Evolutionary conservation across 371 early-diverging fungal genomes (phyloP), one percentile per base, ranked within the genome.

Genomic region (Syncephalis plumigaleata): DNA sequence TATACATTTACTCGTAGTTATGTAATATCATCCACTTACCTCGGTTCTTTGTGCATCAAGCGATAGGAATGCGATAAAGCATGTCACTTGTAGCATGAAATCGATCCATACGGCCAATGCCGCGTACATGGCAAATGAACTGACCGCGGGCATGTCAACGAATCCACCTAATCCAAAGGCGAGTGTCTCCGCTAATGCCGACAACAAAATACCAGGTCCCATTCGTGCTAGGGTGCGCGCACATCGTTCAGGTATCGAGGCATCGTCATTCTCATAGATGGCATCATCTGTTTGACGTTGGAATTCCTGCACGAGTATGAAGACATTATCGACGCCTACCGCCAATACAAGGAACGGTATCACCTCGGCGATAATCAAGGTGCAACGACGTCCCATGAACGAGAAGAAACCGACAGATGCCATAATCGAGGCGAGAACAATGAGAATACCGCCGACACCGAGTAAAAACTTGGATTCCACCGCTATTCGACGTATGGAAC

Each of bases 261-360:
- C 55, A 0, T 59, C 46, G 23, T 62, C 68, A 0, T 59, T 61
- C 16, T 54, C 42, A 0, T 31, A 51, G n/a, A 54, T 21, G 15
- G 51, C 61, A 8, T 48, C 54, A 31, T 39, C 21, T 3, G 31
- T 60, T 20, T 74, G 66, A 26, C 79, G 55, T 20, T 68, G 70
- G 55, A 73, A 78, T 51, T 76, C 77, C 37, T 84, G 74, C 39
- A 73, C 73, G 4, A 84, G 65, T 39, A 84, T 74, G 53, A 84
- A 84, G 26, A 84, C 77, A 46, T 84, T 84, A 55, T 84, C 84
- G 0, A 84, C 84, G 38, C 84, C 84, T 0, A 84, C 78, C 5
- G 82, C 82, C n/a, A 82, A 55, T 2, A 82, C 83, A 42, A 84
- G 58, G 53, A 84, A 84, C 0, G 84, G 84, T 45, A 84, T 80